A percentile compares a stretch with the other conserved stretches of the same genome.
phyloP scores from a whole-genome alignment of 306 rosid species.

The Citrullus colocynthis region DNA sequence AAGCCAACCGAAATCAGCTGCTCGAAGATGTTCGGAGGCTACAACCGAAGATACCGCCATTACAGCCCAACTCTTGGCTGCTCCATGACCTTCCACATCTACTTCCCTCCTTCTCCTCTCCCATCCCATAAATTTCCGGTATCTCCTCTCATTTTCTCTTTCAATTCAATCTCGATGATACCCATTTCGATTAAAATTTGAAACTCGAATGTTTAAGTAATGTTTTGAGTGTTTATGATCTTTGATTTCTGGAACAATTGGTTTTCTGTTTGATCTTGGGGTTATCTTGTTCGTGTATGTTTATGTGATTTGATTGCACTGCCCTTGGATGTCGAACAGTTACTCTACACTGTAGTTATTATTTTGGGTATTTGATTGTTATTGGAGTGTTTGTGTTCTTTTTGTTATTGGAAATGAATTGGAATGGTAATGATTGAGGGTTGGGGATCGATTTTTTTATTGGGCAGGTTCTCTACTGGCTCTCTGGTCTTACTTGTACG shows the following conservation, averaged over 20 bases:
- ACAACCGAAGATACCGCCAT: slow-evolving; percentile 76
- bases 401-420: not conserved
- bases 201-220: not conserved
- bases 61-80: slow-evolving; percentile 78
- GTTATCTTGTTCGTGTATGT: not conserved
- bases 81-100: slow-evolving; percentile 81
- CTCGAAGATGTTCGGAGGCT: slow-evolving; percentile 75
- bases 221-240: not conserved
- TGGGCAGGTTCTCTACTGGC: slow-evolving; percentile 73
- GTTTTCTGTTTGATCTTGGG: not conserved
- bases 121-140: slow-evolving; percentile 64
- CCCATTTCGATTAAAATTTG: not conserved
- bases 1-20: slow-evolving; percentile 54
- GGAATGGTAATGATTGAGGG: not conserved
- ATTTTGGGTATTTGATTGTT: not conserved
- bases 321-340: not conserved
- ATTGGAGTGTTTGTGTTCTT: not conserved
- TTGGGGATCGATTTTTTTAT: not conserved
- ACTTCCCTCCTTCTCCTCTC: slow-evolving; percentile 61
- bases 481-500: slow-evolving; percentile 78
- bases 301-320: not conserved
- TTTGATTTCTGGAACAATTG: not conserved
- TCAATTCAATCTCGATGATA: not conserved
- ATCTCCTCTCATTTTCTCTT: slow-evolving; percentile 10
- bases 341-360: not conserved